phyloP scores from a whole-genome alignment of 345 rosid species.

The Acer campestre region DNA sequence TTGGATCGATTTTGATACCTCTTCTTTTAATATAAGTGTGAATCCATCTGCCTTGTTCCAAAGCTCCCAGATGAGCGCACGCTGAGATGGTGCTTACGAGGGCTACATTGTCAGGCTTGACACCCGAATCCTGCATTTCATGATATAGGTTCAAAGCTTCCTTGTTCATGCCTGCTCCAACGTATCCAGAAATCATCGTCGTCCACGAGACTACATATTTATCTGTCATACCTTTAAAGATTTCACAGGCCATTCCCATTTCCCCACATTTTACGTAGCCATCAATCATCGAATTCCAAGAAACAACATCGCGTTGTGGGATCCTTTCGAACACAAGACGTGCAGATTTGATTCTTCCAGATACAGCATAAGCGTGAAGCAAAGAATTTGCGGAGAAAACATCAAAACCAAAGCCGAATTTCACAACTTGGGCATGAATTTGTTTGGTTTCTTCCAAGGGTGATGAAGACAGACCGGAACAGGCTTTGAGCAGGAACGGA shows the following conservation, averaged over 20 bases:
- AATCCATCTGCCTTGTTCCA: conserved; percentile 83
- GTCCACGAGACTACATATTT: conserved; percentile 69
- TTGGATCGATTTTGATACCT: conserved; percentile 36
- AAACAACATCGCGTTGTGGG: conserved; percentile 47
- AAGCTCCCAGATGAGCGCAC: conserved; percentile 70
- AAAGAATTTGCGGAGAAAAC: conserved; percentile 55
- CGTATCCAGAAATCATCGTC: conserved; percentile 66
- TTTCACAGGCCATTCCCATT: conserved; percentile 35
- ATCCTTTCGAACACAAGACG: conserved; percentile 46
- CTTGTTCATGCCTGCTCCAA: conserved; percentile 54
- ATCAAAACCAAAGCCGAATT: conserved; percentile 53
- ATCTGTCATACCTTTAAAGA: conserved; percentile 47
- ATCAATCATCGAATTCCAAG: conserved; percentile 77
- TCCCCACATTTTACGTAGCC: conserved; percentile 51
- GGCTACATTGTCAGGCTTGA: conserved; percentile 57
- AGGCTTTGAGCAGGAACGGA: conserved; percentile 74
- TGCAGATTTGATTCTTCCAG: conserved; percentile 39
- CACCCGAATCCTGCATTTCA: conserved; percentile 63
- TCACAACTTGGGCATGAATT: conserved; percentile 56
- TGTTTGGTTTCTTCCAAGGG: conserved; percentile 49
- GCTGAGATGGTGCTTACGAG: conserved; percentile 62
- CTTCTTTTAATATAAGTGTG: conserved; percentile 46
- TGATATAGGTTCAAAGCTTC: conserved; percentile 64
- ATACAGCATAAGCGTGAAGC: conserved; percentile 53
- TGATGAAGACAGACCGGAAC: conserved; percentile 40